Percentiles rank a stretch among this genome's conserved stretches.
These are phyloP conservation scores for Crucihimalaya himalaica DNA, from an alignment of 345 rosid genomes.

Conservation along the genomic window DNA sequence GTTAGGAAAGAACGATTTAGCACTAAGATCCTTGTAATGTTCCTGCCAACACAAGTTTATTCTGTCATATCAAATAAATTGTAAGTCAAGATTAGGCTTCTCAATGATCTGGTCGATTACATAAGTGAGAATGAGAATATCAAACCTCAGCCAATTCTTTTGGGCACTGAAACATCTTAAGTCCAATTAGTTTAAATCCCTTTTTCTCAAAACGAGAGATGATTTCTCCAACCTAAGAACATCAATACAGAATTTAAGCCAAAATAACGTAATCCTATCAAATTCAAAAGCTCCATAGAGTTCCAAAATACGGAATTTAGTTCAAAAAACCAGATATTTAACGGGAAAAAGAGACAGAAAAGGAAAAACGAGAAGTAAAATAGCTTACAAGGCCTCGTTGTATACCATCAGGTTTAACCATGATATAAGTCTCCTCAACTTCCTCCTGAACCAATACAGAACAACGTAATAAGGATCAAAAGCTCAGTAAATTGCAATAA, in stretches of 20 bases:
- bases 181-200: constrained; percentile 79
- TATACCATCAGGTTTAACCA: constrained; percentile 95
- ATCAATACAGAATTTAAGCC: not conserved
- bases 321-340: too few species aligned
- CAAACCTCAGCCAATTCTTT: constrained; percentile 86
- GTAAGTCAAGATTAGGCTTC: not conserved
- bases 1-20: constrained; percentile 83
- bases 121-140: not conserved
- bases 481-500: not conserved
- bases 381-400: constrained; percentile 88
- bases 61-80: not conserved
- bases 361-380: not conserved
- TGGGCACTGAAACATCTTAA: constrained; percentile 89
- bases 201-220: constrained; percentile 95
- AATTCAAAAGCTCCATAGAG: not conserved
- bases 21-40: constrained; percentile 87
- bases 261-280: not conserved
- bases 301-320: not conserved
- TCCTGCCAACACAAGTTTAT: constrained; percentile 49
- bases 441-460: constrained; percentile 43
- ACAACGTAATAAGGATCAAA: not conserved
- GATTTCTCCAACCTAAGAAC: constrained; percentile 85
- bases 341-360: not conserved
- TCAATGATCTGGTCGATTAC: not conserved
- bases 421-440: constrained; percentile 85